phyloP scores from a whole-genome alignment of 2,329 filamentous ascomycete species.

The Pseudopithomyces maydicus region DNA sequence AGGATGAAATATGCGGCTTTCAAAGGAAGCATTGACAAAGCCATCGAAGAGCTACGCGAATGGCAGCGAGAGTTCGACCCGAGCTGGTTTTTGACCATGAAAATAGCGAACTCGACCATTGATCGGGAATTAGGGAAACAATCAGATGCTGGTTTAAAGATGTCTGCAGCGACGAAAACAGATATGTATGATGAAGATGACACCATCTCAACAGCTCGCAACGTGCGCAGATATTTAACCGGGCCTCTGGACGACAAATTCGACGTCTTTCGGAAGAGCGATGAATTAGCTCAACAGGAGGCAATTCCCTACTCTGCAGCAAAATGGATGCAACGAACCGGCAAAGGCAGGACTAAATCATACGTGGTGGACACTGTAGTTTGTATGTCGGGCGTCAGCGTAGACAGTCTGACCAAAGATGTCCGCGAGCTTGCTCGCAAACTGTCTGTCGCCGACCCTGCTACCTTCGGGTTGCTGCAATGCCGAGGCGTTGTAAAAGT shows the following conservation, averaged over 20 bases:
- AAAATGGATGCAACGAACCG: not conserved
- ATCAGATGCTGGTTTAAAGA: not conserved
- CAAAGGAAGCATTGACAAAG: conserved; percentile 13
- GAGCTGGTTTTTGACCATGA: conserved; percentile 18
- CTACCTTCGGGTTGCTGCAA: conserved; percentile 33
- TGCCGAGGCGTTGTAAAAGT: conserved; percentile 34
- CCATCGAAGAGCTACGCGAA: conserved; percentile 10
- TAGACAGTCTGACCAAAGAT: conserved; percentile 21
- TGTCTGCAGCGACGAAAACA: not conserved
- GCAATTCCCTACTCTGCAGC: conserved; percentile 11
- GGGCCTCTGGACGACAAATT: not conserved
- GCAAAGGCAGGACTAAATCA: not conserved
- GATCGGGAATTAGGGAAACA: conserved; percentile 9
- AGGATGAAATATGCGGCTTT: conserved; percentile 11
- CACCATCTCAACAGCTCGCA: conserved; percentile 3
- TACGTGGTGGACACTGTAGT: conserved; percentile 14
- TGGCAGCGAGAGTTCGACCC: conserved; percentile 21
- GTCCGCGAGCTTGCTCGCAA: conserved; percentile 27
- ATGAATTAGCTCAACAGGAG: not conserved
- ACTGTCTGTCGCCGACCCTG: conserved; percentile 29
- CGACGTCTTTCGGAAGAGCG: conserved; percentile 5
- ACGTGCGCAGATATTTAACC: conserved; percentile 4
- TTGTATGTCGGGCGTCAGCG: conserved; percentile 5
- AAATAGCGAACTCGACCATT: conserved; percentile 11
- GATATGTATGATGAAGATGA: not conserved